Percentiles rank a stretch among this genome's conserved stretches.
These are phyloP conservation scores for Ustilago loliicola DNA, from an alignment of 1,284 basidiomycete species.

Conservation along the genomic window DNA sequence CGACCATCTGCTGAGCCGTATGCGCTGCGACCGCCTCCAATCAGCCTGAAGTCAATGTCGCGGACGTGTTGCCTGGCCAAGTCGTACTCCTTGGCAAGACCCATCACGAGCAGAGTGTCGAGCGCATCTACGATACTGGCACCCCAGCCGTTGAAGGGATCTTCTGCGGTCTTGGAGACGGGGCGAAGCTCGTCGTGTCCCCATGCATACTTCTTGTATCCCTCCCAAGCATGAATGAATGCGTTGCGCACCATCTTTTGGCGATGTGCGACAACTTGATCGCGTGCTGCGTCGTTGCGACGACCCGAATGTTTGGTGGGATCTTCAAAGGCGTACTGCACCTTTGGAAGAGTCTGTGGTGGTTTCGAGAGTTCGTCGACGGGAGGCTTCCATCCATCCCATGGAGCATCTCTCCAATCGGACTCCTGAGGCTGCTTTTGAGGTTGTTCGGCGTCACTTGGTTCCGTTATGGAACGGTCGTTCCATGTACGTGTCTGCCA, in stretches of 20 bases:
- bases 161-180: conserved; percentile 62
- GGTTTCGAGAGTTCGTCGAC: conserved; percentile 41
- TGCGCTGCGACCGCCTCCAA: conserved; percentile 64
- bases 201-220: conserved; percentile 75
- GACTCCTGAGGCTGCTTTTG: conserved; percentile 45
- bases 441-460: conserved; percentile 54
- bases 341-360: conserved; percentile 34
- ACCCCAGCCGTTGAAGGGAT: conserved; percentile 78
- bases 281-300: conserved; percentile 47
- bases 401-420: conserved; percentile 60
- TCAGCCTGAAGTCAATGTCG: conserved; percentile 75
- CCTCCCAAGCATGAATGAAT: conserved; percentile 75
- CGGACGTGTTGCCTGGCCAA: conserved; percentile 80
- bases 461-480: conserved; percentile 51
- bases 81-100: conserved; percentile 81
- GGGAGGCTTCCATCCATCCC: conserved; percentile 60
- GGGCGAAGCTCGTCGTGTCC: conserved; percentile 77
- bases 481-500: conserved; percentile 52
- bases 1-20: conserved; percentile 66
- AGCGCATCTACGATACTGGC: conserved; percentile 79
- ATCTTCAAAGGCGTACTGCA: conserved; percentile 61
- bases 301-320: conserved; percentile 52
- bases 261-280: conserved; percentile 53
- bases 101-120: conserved; percentile 90
- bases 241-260: conserved; percentile 74